Conservation (phyloP, 495 filamentous ascomycete genomes). For the Elasticomyces elasticus region DNA sequence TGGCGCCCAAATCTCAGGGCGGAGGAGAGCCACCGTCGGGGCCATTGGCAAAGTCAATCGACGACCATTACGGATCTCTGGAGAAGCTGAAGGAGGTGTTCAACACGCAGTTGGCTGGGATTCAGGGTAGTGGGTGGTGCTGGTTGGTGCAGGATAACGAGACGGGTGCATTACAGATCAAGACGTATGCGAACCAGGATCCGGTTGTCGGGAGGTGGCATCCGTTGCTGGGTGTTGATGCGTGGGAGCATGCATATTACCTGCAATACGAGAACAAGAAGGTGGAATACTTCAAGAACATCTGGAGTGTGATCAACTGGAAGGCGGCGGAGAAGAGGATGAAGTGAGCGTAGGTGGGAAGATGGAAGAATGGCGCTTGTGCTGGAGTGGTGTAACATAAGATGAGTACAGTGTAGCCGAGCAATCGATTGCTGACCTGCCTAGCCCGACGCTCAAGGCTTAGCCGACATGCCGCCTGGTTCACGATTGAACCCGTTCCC, state of each 20-base stretch:
- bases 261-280: slow-evolving; percentile 98
- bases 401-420: too few relatives aligned
- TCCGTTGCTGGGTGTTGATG: slow-evolving; percentile 87
- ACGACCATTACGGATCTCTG: slow-evolving; percentile 63
- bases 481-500: too few relatives aligned
- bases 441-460: too few relatives aligned
- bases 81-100: slow-evolving; percentile 67
- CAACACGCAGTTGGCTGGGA: slow-evolving; percentile 66
- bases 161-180: slow-evolving; percentile 62
- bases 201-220: slow-evolving; percentile 78
- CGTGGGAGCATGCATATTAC: slow-evolving; percentile 89
- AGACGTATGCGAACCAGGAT: slow-evolving; percentile 86
- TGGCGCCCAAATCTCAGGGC: slow-evolving; percentile 59
- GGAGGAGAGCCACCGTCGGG: slow-evolving; percentile 73
- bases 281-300: slow-evolving; percentile 91
- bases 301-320: slow-evolving; percentile 99
- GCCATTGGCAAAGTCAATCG: slow-evolving; percentile 58
- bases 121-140: slow-evolving; percentile 92
- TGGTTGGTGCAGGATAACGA: slow-evolving; percentile 84
- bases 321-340: slow-evolving; percentile 85
- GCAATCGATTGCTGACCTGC: too few relatives aligned
- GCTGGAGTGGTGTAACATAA: not conserved
- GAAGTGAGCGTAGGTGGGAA: too few relatives aligned
- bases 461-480: too few relatives aligned
- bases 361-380: not conserved